Percentiles rank a stretch among this genome's conserved stretches.
Conservation (phyloP, 1,139 yeast species). For the Diutina sp. region DNA sequence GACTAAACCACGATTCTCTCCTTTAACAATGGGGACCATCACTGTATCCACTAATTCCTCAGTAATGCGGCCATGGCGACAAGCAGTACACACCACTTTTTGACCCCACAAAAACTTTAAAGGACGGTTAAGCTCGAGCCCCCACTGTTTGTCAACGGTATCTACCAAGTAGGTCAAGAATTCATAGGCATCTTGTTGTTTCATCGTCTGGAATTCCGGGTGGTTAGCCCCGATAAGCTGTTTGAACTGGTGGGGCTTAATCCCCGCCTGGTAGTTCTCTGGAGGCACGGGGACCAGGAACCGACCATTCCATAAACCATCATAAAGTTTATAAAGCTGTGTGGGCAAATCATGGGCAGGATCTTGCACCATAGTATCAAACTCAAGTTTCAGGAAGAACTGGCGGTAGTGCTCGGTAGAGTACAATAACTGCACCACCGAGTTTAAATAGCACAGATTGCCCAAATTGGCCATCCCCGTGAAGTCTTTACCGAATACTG, state of each 20-base stretch:
- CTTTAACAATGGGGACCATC: constrained; percentile 40
- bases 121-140: constrained; percentile 27
- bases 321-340: constrained; percentile 68
- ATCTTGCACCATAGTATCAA: constrained; percentile 21
- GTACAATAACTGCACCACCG: constrained; percentile 61
- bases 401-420: constrained; percentile 25
- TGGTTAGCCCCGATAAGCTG: constrained; percentile 65
- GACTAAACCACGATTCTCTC: constrained; percentile 23
- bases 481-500: constrained; percentile 55
- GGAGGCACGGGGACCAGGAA: constrained; percentile 39
- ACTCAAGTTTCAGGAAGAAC: constrained; percentile 15
- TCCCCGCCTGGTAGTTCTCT: constrained; percentile 58
- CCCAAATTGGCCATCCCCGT: constrained; percentile 87
- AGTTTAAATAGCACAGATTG: constrained; percentile 81
- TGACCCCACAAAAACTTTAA: constrained; percentile 58
- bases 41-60: constrained; percentile 55
- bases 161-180: constrained; percentile 61
- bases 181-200: constrained; percentile 94
- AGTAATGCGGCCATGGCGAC: constrained; percentile 48
- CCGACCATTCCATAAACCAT: constrained; percentile 67
- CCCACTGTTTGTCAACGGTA: constrained; percentile 44
- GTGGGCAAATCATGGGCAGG: constrained; percentile 56
- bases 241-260: constrained; percentile 69
- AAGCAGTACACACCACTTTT: constrained; percentile 49
- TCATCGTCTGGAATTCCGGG: constrained; percentile 71